phyloP scores from a whole-genome alignment of 345 rosid species.

The Hirschfeldia incana region DNA sequence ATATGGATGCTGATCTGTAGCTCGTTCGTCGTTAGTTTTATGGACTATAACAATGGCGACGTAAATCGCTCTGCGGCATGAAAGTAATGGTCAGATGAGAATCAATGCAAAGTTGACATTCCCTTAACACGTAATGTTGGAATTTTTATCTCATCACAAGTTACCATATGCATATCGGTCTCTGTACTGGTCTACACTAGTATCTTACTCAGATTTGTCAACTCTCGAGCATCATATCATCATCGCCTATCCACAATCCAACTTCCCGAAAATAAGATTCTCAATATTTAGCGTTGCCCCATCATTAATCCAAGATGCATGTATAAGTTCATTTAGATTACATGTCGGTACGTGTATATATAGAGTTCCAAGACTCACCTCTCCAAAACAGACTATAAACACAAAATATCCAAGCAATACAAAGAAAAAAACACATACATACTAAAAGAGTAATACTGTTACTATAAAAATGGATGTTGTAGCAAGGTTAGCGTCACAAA shows the following conservation, averaged over 20 bases:
- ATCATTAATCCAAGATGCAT: slow-evolving; percentile 15
- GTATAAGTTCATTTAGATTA: neutral
- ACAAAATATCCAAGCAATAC: slow-evolving; percentile 3
- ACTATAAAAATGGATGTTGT: slow-evolving; percentile 68
- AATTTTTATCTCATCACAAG: slow-evolving; percentile 32
- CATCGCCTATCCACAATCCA: slow-evolving; percentile 23
- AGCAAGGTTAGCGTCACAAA: slow-evolving; percentile 69
- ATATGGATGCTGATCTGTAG: neutral
- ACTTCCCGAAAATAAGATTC: slow-evolving; percentile 18
- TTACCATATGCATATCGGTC: slow-evolving; percentile 28
- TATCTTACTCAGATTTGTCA: slow-evolving; percentile 27
- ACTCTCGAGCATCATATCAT: slow-evolving; percentile 37
- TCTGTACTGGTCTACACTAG: neutral
- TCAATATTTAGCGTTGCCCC: slow-evolving; percentile 18
- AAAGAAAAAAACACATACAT: neutral
- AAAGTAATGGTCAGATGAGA: slow-evolving; percentile 30
- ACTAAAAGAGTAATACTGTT: slow-evolving; percentile 8
- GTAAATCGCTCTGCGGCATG: neutral
- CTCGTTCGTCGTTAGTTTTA: neutral
- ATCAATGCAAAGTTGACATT: slow-evolving; percentile 44
- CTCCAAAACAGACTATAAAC: slow-evolving; percentile 27
- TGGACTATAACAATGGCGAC: neutral
- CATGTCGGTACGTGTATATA: slow-evolving; percentile 16
- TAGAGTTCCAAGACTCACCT: slow-evolving; percentile 20
- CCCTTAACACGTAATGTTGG: slow-evolving; percentile 34